Evolutionary conservation across 805 yeast species (phyloP), one percentile per base, ranked within the genome.

Genomic region (Tetrapisispora fleetii): DNA sequence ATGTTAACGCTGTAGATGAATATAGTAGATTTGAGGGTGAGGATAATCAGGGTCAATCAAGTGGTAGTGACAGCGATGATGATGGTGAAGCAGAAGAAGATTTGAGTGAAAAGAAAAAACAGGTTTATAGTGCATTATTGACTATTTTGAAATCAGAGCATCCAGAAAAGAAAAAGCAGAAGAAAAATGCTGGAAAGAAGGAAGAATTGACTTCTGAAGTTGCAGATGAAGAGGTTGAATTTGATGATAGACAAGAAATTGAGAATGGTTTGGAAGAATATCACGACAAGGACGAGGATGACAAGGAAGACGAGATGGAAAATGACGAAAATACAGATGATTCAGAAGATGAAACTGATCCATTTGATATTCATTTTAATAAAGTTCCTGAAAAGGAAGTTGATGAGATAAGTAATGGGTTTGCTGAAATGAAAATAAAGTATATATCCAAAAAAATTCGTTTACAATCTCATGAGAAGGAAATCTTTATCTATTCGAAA

Each of bases 311-410:
- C 16, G 47, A 22, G 1, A 50, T 50, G 4, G 64, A 59, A 4
- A 56, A 54, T 21, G 53, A 58, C 4, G 71, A 63, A 3, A 65
- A 58, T 18, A 70, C 62, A 21, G 69, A 58, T 22, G 69, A 63
- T 28, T 71, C 67, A 28, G 72, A 72, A 36, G 70, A 67, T 43
- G 73, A 68, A 11, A 61, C 65, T 8, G 96, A 91, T 66, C 86
- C 95, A 0, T 89, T 85, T 56, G 85, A 85, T 52, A 59, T 67
- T 13, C 98, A 90, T 63, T 90, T 84, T 64, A 83, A 81, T 43
- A 67, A 70, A 19, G 69, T 76, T 11, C 41, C 67, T 2, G 69
- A 67, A 37, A 36, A 50, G 2, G 54, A 52, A 19, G 64, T 75
- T 4, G 75, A 74, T 2, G 63, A 65, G 11, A 59, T 76, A 19